Percentiles rank a stretch among this genome's conserved stretches.
Evolutionary conservation across 2,329 filamentous ascomycete species (phyloP).

Genomic region (Zalaria sp.): DNA sequence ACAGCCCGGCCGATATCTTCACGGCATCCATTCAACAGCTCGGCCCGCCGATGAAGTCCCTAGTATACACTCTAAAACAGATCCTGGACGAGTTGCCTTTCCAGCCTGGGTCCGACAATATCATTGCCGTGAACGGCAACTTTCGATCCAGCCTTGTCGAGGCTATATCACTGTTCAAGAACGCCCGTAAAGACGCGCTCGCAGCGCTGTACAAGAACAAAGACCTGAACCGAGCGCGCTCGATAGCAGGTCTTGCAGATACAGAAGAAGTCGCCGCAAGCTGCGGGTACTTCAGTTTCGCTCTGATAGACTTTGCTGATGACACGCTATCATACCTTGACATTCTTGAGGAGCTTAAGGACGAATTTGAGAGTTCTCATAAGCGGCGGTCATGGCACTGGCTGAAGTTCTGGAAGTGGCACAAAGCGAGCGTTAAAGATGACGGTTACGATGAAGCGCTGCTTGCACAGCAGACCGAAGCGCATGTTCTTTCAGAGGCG

Average conservation of each 20-base stretch:
- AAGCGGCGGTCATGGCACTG: conserved; percentile 64
- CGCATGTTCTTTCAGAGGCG: neutral
- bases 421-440: conserved; percentile 6
- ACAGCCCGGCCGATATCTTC: conserved; percentile 65
- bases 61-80: conserved; percentile 82
- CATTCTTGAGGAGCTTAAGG: conserved; percentile 71
- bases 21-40: conserved; percentile 77
- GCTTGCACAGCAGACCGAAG: neutral
- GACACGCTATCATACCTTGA: conserved; percentile 74
- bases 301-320: conserved; percentile 76
- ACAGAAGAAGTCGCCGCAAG: conserved; percentile 97
- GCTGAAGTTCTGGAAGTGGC: conserved; percentile 58
- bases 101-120: conserved; percentile 46
- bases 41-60: conserved; percentile 87
- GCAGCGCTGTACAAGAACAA: conserved; percentile 68
- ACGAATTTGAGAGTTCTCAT: conserved; percentile 47
- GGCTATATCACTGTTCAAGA: conserved; percentile 66
- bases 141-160: conserved; percentile 69
- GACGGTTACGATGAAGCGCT: conserved; percentile 11
- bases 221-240: conserved; percentile 52
- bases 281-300: conserved; percentile 92
- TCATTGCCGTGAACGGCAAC: conserved; percentile 63
- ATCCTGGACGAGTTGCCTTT: conserved; percentile 83
- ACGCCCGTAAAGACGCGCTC: conserved; percentile 61
- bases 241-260: conserved; percentile 71